A percentile compares a stretch with the other conserved stretches of the same genome.
These are phyloP conservation scores for Rugosomyces carneus DNA, from an alignment of 1,284 basidiomycete genomes.

Conservation along the genomic window DNA sequence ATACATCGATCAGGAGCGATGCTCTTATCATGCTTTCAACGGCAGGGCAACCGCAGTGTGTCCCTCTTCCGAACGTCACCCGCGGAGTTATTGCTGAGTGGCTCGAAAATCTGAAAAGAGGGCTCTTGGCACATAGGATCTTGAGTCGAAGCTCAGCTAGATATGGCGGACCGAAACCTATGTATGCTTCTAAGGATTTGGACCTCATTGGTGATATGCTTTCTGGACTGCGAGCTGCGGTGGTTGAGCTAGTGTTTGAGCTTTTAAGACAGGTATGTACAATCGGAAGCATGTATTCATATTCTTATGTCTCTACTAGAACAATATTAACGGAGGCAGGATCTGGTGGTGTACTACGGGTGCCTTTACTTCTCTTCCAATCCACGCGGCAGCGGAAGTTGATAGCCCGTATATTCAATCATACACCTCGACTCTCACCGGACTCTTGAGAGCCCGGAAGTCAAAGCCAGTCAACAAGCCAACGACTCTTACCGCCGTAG, in stretches of 20 bases:
- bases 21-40: constrained; percentile 14
- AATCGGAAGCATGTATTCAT: neutral
- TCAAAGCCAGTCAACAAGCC: neutral
- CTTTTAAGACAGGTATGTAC: constrained; percentile 2
- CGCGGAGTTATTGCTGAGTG: neutral
- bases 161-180: neutral
- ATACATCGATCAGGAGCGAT: constrained; percentile 13
- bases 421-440: constrained; percentile 10
- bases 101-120: neutral
- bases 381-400: constrained; percentile 1
- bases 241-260: constrained; percentile 7
- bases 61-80: neutral
- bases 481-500: constrained; percentile 4
- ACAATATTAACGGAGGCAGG: neutral
- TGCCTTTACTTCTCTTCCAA: constrained; percentile 10
- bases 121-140: neutral
- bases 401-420: constrained; percentile 10
- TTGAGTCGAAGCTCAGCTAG: neutral
- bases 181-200: neutral
- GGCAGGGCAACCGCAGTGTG: neutral
- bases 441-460: constrained; percentile 8
- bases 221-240: constrained; percentile 1
- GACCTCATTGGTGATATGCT: constrained; percentile 2
- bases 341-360: constrained; percentile 19
- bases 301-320: neutral